Evolutionary conservation across 75 land plant genomes (phyloP), one percentile per base, ranked within the genome.

Genomic region (Pseudotsuga menziesii): DNA sequence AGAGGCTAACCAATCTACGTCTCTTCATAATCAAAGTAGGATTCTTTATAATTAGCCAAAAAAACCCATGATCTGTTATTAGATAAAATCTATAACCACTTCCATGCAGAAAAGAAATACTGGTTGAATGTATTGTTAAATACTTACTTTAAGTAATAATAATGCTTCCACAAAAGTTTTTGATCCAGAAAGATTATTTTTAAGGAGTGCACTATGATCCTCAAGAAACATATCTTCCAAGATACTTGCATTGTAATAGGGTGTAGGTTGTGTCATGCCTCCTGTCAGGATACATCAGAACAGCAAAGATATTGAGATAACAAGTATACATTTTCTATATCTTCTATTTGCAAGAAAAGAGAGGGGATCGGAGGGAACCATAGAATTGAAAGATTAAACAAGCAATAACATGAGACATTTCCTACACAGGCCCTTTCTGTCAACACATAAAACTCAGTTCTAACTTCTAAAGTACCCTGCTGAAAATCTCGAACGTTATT

Each of bases 201-300:
- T 83, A 16, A 91, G 75, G 78, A 80, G 72, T 39, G 81, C 78
- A 62, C 80, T 27, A 77, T 85, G 84, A 19, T 85, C 88, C 84
- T 94, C 94, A 29, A 96, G 55, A 35, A 85, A 80, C 90, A 94
- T 85, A 79, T 96, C 98, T 77, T 96, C 98, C 76, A 96, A 81
- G 58, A 96, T 96, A 70, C 92, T 90, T 35, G 74, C 75, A 73
- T 94, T 96, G 78, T 96, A 96, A 48, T 87, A 81, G 4, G 93
- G 92, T 63, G 97, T 91, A 77, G 94, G 73, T 78, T 56, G 84
- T 59, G 82, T 52, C 41, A n/a, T 5, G 56, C 75, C 77, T 54
- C 83, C 95, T 87, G 79, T 57, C 60, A 64, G 66, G 12, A 62
- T n/a, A 23, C 57, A 22, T 62, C 73, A 52, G 23, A 64, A 23